Base-by-base conservation (phyloP, 352 stramenopile genomes). In the Pythium dissimile region DNA sequence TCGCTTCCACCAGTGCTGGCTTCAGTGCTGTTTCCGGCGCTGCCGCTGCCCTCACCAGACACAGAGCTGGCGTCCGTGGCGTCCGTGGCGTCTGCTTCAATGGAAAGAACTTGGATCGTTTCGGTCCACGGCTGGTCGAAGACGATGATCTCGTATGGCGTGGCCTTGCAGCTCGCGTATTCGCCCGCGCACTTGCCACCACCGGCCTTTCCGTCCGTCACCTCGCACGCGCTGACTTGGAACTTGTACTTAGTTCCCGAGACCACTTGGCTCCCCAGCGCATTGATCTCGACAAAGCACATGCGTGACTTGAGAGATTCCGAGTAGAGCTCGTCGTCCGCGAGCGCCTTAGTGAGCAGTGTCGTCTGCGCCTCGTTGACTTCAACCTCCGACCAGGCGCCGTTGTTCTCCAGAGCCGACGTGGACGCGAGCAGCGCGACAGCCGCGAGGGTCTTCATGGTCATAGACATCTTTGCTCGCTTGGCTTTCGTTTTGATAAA, bases 121-220 rank as follows among this genome's bases (percentile, higher is more conserved):
- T 72, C 53, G 11, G 73, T 87, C 76, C 80, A 89, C 47, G 56
- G 47, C 67, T 87, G 76, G 46, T 86, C 53, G 52, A 75, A 92
- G 15, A 89, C 57, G 43, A 70, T 43, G 47, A 92, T 69, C 30
- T 65, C 55, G 79, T 89, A 45, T 67, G 57, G 23, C 56, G 42
- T 20, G 56, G 56, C 45, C 52, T 56, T 31, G 47, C 69, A 76
- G 32, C 53, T 44, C 47, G 72, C 52, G 49, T 68, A 68, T 9
- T 43, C 44, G 7, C 24, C 41, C 2, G 53, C 57, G 60, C 81
- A 88, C 32, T 54, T 62, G 26, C 77, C 77, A 23, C 72, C 73
- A 45, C 64, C 45, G 20, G n/a, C 20, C 44, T 49, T 32, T 13
- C 66, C 52, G 24, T 50, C 43, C n/a, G 50, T 12, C 9, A 27